Percentiles rank a stretch among this genome's conserved stretches.
These are phyloP conservation scores for Lojkania enalia DNA, from an alignment of 2,329 filamentous ascomycete genomes.

Conservation along the genomic window DNA sequence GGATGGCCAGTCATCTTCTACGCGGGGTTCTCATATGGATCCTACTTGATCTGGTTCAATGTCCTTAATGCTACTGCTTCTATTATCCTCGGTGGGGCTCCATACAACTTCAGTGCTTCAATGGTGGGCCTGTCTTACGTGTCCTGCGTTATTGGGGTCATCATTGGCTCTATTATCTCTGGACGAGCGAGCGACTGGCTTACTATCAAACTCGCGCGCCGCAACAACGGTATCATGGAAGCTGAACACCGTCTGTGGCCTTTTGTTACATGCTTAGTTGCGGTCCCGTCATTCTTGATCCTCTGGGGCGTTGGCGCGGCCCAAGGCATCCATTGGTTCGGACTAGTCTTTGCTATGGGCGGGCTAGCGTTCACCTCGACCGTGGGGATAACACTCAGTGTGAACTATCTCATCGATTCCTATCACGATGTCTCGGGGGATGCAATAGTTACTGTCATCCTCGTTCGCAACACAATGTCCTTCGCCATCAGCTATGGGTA, in stretches of 20 bases:
- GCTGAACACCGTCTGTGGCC: slow-evolving; percentile 41
- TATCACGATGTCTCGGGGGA: slow-evolving; percentile 51
- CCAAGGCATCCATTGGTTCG: slow-evolving; percentile 50
- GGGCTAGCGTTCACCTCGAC: slow-evolving; percentile 49
- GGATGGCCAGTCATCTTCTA: slow-evolving; percentile 43
- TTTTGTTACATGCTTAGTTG: slow-evolving; percentile 37
- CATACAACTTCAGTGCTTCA: slow-evolving; percentile 27
- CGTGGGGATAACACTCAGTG: slow-evolving; percentile 43
- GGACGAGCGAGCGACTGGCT: slow-evolving; percentile 31
- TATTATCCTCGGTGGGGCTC: slow-evolving; percentile 25
- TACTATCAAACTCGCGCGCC: slow-evolving; percentile 28
- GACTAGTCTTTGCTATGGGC: slow-evolving; percentile 51
- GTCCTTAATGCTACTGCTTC: slow-evolving; percentile 33
- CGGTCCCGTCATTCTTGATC: slow-evolving; percentile 48
- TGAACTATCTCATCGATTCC: slow-evolving; percentile 49
- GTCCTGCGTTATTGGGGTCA: slow-evolving; percentile 25
- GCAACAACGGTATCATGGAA: slow-evolving; percentile 40
- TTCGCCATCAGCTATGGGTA: slow-evolving; percentile 48
- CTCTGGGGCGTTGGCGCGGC: slow-evolving; percentile 55
- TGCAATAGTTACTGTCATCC: slow-evolving; percentile 51
- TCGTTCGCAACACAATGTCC: slow-evolving; percentile 50
- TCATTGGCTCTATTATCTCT: slow-evolving; percentile 21
- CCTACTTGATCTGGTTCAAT: slow-evolving; percentile 34
- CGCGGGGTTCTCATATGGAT: slow-evolving; percentile 30
- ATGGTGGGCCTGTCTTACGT: slow-evolving; percentile 29